These are phyloP conservation scores for Metschnikowia henanensis DNA, from an alignment of 805 yeast genomes.

Conservation along the genomic window DNA sequence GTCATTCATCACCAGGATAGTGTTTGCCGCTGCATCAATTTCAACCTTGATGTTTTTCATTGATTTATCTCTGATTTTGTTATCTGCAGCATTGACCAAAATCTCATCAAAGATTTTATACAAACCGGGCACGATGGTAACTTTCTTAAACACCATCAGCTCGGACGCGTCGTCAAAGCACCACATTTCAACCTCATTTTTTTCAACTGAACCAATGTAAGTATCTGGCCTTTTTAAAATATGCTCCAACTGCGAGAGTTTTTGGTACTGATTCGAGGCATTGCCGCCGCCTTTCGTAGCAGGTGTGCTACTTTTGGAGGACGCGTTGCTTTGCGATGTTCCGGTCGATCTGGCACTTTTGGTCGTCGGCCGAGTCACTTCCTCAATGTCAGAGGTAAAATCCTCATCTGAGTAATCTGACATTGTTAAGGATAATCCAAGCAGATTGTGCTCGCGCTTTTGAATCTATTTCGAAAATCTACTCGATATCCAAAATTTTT, in stretches of 20 bases:
- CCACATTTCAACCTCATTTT: conserved; percentile 81
- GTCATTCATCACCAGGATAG: conserved; percentile 83
- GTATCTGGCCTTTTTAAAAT: conserved; percentile 97
- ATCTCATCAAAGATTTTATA: conserved; percentile 97
- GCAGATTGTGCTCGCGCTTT: too few species aligned
- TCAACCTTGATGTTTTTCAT: conserved; percentile 88
- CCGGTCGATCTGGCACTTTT: conserved; percentile 10
- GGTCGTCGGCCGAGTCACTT: conserved; percentile 9
- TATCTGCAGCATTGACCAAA: conserved; percentile 97
- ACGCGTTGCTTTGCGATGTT: conserved; percentile 15
- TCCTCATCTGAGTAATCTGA: conserved; percentile 17
- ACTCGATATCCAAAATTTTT: too few species aligned
- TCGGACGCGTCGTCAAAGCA: conserved; percentile 55
- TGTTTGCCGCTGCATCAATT: conserved; percentile 72
- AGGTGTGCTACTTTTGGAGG: conserved; percentile 16
- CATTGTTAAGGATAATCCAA: conserved; percentile 2
- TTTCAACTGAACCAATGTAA: conserved; percentile 93
- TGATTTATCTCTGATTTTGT: conserved; percentile 89
- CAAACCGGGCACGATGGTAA: conserved; percentile 90
- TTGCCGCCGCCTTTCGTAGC: conserved; percentile 19
- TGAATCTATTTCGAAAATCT: too few species aligned
- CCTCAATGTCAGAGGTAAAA: conserved; percentile 11
- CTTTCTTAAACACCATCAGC: conserved; percentile 52
- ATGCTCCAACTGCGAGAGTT: conserved; percentile 93
- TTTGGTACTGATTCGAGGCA: conserved; percentile 82